A percentile compares a stretch with the other conserved stretches of the same genome.
phyloP scores from a whole-genome alignment of 495 filamentous ascomycete genomes.

The Podospora didyma region DNA sequence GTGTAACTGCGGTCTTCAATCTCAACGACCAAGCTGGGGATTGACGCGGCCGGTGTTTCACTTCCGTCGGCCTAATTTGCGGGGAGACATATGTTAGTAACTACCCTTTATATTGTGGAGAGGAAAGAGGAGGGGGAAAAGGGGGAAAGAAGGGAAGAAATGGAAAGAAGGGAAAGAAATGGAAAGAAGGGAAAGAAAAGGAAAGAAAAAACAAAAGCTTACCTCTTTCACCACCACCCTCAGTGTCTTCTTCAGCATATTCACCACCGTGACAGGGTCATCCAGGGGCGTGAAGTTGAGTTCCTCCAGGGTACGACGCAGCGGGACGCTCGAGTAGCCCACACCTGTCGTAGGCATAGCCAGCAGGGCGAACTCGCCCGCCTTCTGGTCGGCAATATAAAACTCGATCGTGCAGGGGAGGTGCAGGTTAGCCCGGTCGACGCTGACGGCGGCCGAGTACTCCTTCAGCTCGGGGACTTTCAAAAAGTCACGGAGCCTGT shows the following conservation, averaged over 20 bases:
- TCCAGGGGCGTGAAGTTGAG: background rate
- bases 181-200: too few relatives aligned
- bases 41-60: background rate
- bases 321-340: slow-evolving; percentile 5
- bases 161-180: too few relatives aligned
- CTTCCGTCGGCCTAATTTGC: background rate
- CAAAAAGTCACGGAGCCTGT: too few relatives aligned
- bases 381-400: slow-evolving; percentile 9
- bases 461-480: too few relatives aligned
- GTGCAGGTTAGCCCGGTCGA: slow-evolving; percentile 18
- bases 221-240: background rate
- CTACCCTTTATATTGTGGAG: too few relatives aligned
- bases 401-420: slow-evolving; percentile 28
- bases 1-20: slow-evolving; percentile 3
- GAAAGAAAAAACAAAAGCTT: too few relatives aligned
- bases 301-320: background rate
- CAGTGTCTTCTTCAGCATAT: background rate
- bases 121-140: too few relatives aligned
- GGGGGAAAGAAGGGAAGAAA: too few relatives aligned
- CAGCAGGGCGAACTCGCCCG: slow-evolving; percentile 8
- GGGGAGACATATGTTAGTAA: too few relatives aligned
- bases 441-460: slow-evolving; percentile 23
- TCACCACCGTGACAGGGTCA: background rate
- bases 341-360: slow-evolving; percentile 7
- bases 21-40: slow-evolving; percentile 1